Evolutionary conservation across 768 basidiomycete genomes (phyloP), one percentile per base, ranked within the genome.

Genomic region (Agrocybe praecox): DNA sequence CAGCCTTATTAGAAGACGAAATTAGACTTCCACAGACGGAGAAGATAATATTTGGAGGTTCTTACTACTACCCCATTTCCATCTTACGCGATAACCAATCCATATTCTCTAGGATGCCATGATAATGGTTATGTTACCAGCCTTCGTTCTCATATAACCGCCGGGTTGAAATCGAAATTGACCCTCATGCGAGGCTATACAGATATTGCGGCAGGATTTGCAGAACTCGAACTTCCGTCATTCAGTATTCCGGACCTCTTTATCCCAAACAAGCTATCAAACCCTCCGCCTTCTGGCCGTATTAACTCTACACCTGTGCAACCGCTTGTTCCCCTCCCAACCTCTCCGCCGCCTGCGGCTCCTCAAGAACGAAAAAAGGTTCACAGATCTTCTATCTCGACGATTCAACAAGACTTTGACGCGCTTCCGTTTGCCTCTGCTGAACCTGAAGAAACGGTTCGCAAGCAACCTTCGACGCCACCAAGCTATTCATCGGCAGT

Each of bases 21-120:
- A 82, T 85, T 45, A 81, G 79, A 47, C 72, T 85, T 55, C 82
- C 85, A 34, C 86, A 89, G 65, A 88, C 85, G 2, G 75, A 74
- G 61, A 87, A 83, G 72, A 76, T 90, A 65, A 73, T 89, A 59
- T 88, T 90, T 63, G 87, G 85, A 65, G 88, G 88, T 82, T 58
- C 55, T 67, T 52, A 29, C 11, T 58, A 63, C 68, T 60, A 40
- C 21, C 29, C 26, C 26, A 29, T 57, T 50, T 46, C 18, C 36
- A 23, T 24, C 53, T 18, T 56, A 55, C 24, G 6, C n/a, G 19
- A 24, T 10, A 19, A 8, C 22, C n/a, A 23, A 49, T 55, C 60
- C 18, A 58, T 18, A n/a, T 32, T 52, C 17, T 43, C 8, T 32
- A 89, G 87, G 87, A 59, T 86, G 84, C 64, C 89, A 90, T 67